Evolutionary conservation across 1,139 yeast species (phyloP), one percentile per base, ranked within the genome.

Genomic region (Yamadazyma kanchanaburiensis): DNA sequence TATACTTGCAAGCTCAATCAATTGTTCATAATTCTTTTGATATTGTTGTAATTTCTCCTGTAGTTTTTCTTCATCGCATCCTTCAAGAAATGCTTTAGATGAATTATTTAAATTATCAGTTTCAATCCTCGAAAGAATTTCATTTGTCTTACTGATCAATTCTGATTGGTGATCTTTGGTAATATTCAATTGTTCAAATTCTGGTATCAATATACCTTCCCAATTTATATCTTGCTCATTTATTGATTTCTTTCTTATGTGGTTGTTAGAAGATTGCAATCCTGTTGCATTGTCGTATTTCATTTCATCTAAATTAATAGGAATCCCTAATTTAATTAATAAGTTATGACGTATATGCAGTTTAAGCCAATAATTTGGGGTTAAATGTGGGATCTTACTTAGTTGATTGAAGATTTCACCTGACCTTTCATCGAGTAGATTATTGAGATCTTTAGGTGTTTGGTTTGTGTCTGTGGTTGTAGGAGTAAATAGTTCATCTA

Each of bases 331-430:
- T 22, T 42, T 66, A 11, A 76, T 64, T 25, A 80, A 58, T 27
- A 80, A 51, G 39, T 69, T 66, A 41, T 78, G 73, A 24, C 86
- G 69, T 16, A 78, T 65, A 20, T 74, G 66, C 57, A 77, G 75
- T 33, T 65, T 64, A 21, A 63, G 62, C 87, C 87, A 80, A 42
- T 74, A 77, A 18, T 69, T 64, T 0, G 77, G 78, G 20, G 60
- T 64, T 26, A 71, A 50, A 32, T 63, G 61, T 2, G 77, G 77
- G 11, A 58, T 39, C 8, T 57, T 51, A 0, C 72, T 56, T 14
- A 74, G 47, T 31, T 62, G 62, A 4, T 40, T 40, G 52, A 47
- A 60, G 15, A 60, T 58, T 25, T 53, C 52, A 8, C 33, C 34
- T 1, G 69, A 47, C 31, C 62, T 35, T 20, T 54, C 55, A 24